phyloP scores from a whole-genome alignment of 1,284 basidiomycete genomes.

The Melampsora americana region DNA sequence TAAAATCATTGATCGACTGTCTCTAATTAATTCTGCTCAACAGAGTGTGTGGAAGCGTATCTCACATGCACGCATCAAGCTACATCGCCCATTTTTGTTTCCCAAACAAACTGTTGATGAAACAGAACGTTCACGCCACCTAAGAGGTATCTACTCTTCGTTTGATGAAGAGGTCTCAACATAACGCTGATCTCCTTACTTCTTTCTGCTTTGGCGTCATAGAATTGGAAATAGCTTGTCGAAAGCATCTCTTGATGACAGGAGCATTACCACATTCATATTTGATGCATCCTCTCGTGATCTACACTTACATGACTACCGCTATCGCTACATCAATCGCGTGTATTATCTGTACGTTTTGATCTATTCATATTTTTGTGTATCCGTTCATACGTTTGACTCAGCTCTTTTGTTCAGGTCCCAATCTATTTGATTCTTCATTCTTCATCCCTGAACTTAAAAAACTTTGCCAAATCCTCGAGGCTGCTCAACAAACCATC shows the following conservation, averaged over 20 bases:
- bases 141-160: conserved; percentile 8
- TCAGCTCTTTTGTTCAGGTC: no score
- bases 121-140: conserved; percentile 11
- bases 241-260: conserved; percentile 24
- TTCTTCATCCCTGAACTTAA: no score
- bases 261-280: neutral
- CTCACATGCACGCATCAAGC: neutral
- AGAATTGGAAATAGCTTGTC: conserved; percentile 10
- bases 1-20: neutral
- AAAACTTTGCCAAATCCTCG: no score
- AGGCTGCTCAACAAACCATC: no score
- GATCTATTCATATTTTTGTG: no score
- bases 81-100: conserved; percentile 31
- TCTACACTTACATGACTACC: conserved; percentile 18
- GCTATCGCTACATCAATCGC: conserved; percentile 18
- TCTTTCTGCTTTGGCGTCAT: neutral
- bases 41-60: conserved; percentile 24
- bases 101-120: conserved; percentile 4
- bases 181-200: neutral
- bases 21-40: neutral
- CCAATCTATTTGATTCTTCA: no score
- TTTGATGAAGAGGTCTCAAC: neutral
- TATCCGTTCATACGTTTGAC: no score
- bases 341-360: conserved; percentile 15
- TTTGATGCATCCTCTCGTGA: conserved; percentile 15